Base-by-base conservation (phyloP, 768 basidiomycete genomes). In the Amanita muscaria region DNA sequence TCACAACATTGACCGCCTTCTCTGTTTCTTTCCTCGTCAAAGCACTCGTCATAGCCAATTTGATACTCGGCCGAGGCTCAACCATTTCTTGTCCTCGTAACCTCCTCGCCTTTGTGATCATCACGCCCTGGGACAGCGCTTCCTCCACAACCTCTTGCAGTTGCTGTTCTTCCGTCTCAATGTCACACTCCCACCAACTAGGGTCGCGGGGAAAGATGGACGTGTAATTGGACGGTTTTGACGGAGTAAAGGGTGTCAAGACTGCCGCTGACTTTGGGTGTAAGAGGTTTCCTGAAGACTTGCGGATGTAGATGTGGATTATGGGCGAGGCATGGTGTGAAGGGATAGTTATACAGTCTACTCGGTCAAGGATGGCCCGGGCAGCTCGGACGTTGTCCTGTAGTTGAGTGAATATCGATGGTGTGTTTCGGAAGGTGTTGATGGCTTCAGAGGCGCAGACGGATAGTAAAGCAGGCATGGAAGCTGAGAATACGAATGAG, bases 111-210 rank as follows among this genome's bases (percentile, higher is more conserved):
- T 88, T 75, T 2, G 90, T 93, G 48, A 96, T 65, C 53, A 97
- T 68, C 35, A 99, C 83, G 8, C 89, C 91, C 51, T 88, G 86
- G 5, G 68, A 66, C 32, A 90, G 66, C 1, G 76, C 73, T 56
- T 96, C 88, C 48, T 97, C 94, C 11, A 97, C 91, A 10, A 98
- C 79, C 42, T 94, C 90, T 64, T 98, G 93, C 52, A 99, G 59
- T 19, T 90, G 46, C 31, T 69, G 66, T 57, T 98, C 93, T 60
- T 98, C 93, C 11, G 60, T 59, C 16, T 73, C 76, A 35, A 75
- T 65, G 51, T 87, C 76, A 56, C 73, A 75, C 49, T 81, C 70
- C 59, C 72, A 72, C 18, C 37, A 5, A 5, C 19, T 56, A 1
- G 67, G 63, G 21, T 78, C 75, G 29, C 74, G 66, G 0, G 76